A percentile compares a stretch with the other conserved stretches of the same genome.
phyloP scores from a whole-genome alignment of 768 basidiomycete genomes.

The Kockovaella imperatae region DNA sequence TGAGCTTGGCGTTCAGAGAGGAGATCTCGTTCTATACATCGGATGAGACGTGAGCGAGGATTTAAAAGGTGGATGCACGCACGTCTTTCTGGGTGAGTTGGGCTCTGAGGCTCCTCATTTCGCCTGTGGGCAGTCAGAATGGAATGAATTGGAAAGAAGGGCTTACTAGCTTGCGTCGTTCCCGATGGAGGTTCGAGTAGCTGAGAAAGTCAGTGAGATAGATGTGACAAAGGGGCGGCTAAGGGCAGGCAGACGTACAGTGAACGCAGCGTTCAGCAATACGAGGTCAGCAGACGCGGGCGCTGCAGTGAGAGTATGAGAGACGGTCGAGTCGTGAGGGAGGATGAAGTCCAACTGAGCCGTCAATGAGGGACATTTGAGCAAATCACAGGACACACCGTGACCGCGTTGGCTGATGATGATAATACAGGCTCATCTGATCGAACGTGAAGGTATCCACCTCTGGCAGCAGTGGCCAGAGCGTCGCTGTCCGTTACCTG shows the following conservation, averaged over 20 bases:
- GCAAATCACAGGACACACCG: too few relatives aligned
- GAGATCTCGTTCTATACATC: background rate
- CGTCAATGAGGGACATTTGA: too few relatives aligned
- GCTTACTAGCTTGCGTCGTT: background rate
- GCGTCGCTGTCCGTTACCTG: background rate
- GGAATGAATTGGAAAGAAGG: background rate
- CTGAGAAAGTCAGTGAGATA: background rate
- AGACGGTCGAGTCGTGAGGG: too few relatives aligned
- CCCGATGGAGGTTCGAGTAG: constrained; percentile 2
- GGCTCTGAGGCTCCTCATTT: constrained; percentile 15
- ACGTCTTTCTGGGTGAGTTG: constrained; percentile 28
- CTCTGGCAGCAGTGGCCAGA: constrained; percentile 14
- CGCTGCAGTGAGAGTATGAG: too few relatives aligned
- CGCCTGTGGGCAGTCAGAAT: constrained; percentile 11
- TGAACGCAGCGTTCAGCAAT: too few relatives aligned
- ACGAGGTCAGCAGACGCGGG: too few relatives aligned
- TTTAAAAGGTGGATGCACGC: background rate
- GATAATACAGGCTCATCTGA: background rate
- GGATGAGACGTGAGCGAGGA: background rate
- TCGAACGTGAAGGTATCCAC: constrained; percentile 9
- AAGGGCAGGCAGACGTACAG: too few relatives aligned
- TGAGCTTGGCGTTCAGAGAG: background rate
- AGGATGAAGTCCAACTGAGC: too few relatives aligned
- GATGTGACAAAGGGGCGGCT: too few relatives aligned
- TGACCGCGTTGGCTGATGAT: too few relatives aligned